Base-by-base conservation (phyloP, 2,329 filamentous ascomycete genomes). In the Didymella pomorum region DNA sequence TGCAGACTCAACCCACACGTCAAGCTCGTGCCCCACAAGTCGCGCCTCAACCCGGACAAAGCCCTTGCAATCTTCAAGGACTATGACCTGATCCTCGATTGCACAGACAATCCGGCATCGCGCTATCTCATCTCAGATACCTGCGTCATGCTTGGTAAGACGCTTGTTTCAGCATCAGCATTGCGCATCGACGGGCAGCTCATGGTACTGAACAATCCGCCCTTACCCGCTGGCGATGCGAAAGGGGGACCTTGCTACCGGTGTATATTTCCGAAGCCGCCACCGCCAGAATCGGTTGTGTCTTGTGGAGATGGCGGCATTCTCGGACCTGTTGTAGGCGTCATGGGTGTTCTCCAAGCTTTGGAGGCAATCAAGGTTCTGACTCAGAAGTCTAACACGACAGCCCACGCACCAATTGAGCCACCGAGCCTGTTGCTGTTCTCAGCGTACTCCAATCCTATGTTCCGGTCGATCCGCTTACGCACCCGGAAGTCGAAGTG, bases 291-390 rank as follows among this genome's bases (percentile, higher is more conserved):
- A 41, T 92, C 87, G 56, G 89, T 97, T 0, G 83, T 92, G 1
- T 92, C 89, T 59, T 99, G 95, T 71, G 92, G 93, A 39, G 95
- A 99, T 74, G 94, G 93, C 10, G 95, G 95, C 0, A 93, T 99
- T 9, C 71, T 99, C 1, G 95, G 95, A 0, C 93, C 95, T 0
- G 93, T 97, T 0, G 95, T 99, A 0, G 95, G 95, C 0, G 84
- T 88, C 0, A 97, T 99, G 92, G 95, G 95, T 8, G 88, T 97
- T 0, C 79, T 98, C 55, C 95, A 98, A 79, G 94, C 95, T 0
- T 81, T 96, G 1, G 93, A 98, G 78, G 88, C 92, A 0, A 88
- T 98, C 69, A 95, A 96, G 73, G 76, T 97, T n/a, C 83, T 97
- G 16, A 83, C 86, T 0, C 70, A 79, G 23, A 52, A 56, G 20